phyloP scores from a whole-genome alignment of 805 yeast genomes.

The Starmerella apicola region DNA sequence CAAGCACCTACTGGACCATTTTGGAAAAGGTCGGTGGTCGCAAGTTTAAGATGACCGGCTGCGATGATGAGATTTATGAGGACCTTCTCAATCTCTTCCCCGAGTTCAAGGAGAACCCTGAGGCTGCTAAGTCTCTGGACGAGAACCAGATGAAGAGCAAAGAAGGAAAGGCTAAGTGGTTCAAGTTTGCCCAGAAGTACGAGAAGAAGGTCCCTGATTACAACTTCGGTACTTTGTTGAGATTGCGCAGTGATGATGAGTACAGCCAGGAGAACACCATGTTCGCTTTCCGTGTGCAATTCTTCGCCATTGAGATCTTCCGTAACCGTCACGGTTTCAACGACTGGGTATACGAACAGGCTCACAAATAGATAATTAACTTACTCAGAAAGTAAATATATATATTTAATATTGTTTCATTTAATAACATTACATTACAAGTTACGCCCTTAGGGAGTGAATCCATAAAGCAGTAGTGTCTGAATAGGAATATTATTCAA shows the following conservation, averaged over 20 bases:
- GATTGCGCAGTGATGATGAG: slow-evolving; percentile 59
- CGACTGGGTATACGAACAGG: slow-evolving; percentile 54
- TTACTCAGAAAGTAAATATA: not conserved
- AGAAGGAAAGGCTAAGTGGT: slow-evolving; percentile 80
- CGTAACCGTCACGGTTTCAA: slow-evolving; percentile 84
- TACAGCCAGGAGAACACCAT: slow-evolving; percentile 75
- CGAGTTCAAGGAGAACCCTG: slow-evolving; percentile 54
- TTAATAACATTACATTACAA: not conserved
- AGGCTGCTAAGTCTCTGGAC: slow-evolving; percentile 41
- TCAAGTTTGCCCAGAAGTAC: slow-evolving; percentile 68
- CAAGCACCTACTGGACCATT: slow-evolving; percentile 79
- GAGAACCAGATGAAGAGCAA: slow-evolving; percentile 77
- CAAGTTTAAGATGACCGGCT: slow-evolving; percentile 40
- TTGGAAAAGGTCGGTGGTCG: slow-evolving; percentile 61
- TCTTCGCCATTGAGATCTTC: slow-evolving; percentile 86
- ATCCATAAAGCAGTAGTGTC: slow-evolving; percentile 5
- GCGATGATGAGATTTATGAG: slow-evolving; percentile 32
- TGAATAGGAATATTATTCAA: slow-evolving; percentile 1
- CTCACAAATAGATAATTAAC: not conserved
- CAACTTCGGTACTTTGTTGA: slow-evolving; percentile 87
- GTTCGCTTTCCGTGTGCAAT: slow-evolving; percentile 85
- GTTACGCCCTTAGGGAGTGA: slow-evolving; percentile 2
- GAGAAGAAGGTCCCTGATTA: slow-evolving; percentile 74
- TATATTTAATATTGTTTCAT: not conserved
- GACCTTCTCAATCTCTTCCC: slow-evolving; percentile 59